phyloP scores from a whole-genome alignment of 495 filamentous ascomycete genomes.

The Aspergillus carlsbadensis region DNA sequence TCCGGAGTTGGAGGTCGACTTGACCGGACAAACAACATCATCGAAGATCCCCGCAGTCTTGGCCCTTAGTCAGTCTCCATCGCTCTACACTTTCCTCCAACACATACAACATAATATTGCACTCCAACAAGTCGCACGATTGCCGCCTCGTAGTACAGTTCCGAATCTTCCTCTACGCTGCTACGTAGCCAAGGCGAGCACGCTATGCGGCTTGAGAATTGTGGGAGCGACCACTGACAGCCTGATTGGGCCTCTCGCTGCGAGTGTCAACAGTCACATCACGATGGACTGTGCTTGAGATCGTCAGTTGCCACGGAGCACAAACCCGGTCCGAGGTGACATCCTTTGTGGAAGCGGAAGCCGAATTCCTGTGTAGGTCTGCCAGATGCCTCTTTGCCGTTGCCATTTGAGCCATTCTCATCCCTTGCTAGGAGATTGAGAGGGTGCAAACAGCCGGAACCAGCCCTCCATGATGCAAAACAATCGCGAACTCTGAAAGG shows the following conservation, averaged over 20 bases:
- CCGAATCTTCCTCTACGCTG: too few species aligned
- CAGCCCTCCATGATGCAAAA: not conserved
- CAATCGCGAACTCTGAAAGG: not conserved
- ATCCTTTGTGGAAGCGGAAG: not conserved
- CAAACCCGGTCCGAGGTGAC: too few species aligned
- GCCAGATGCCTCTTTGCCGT: not conserved
- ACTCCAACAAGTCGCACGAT: not conserved
- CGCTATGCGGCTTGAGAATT: too few species aligned
- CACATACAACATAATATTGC: not conserved
- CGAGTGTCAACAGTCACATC: too few species aligned
- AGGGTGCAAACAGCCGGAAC: not conserved
- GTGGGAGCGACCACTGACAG: too few species aligned
- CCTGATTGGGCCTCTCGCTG: too few species aligned
- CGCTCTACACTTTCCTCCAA: not conserved
- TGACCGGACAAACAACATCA: not conserved
- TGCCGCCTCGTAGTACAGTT: too few species aligned
- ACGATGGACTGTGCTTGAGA: too few species aligned
- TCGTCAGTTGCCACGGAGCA: too few species aligned
- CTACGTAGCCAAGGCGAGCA: not conserved
- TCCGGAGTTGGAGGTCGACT: conserved; percentile 5
- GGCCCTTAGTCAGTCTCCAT: conserved; percentile 6
- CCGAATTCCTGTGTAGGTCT: not conserved
- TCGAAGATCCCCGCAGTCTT: conserved; percentile 9
- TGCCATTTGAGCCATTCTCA: not conserved
- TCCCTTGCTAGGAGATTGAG: not conserved